A percentile compares a stretch with the other conserved stretches of the same genome.
Conservation (phyloP, 345 rosid species). For the Pistacia integerrima region DNA sequence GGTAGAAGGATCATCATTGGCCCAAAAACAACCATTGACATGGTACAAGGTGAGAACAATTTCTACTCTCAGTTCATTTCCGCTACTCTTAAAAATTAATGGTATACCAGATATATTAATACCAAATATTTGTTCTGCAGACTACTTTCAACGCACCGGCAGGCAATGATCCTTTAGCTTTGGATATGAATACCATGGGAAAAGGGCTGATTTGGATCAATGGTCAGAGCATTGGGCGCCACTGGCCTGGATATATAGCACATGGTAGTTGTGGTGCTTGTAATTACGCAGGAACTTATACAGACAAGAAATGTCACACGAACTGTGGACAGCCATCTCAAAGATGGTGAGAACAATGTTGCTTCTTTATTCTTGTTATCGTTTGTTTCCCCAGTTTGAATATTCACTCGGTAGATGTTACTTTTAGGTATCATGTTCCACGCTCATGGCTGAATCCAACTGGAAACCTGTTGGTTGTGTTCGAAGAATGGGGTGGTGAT, state of each 20-base stretch:
- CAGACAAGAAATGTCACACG: slow-evolving; percentile 52
- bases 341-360: slow-evolving; percentile 54
- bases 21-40: slow-evolving; percentile 66
- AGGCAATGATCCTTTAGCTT: slow-evolving; percentile 74
- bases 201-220: slow-evolving; percentile 89
- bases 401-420: neutral
- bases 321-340: slow-evolving; percentile 83
- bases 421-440: slow-evolving; percentile 85
- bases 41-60: slow-evolving; percentile 76
- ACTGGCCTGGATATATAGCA: slow-evolving; percentile 76
- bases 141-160: slow-evolving; percentile 62
- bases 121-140: slow-evolving; percentile 33
- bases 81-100: neutral
- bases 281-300: slow-evolving; percentile 62
- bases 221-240: slow-evolving; percentile 84
- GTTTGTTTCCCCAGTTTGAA: neutral
- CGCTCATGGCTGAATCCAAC: slow-evolving; percentile 75
- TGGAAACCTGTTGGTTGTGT: slow-evolving; percentile 70
- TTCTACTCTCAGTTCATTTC: neutral
- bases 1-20: slow-evolving; percentile 61
- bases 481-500: slow-evolving; percentile 93
- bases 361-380: neutral
- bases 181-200: slow-evolving; percentile 86
- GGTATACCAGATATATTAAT: slow-evolving; percentile 3
- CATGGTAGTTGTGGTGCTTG: slow-evolving; percentile 71